Evolutionary conservation across 352 stramenopile genomes (phyloP).

Genomic region (Globisporangium yorkense): DNA sequence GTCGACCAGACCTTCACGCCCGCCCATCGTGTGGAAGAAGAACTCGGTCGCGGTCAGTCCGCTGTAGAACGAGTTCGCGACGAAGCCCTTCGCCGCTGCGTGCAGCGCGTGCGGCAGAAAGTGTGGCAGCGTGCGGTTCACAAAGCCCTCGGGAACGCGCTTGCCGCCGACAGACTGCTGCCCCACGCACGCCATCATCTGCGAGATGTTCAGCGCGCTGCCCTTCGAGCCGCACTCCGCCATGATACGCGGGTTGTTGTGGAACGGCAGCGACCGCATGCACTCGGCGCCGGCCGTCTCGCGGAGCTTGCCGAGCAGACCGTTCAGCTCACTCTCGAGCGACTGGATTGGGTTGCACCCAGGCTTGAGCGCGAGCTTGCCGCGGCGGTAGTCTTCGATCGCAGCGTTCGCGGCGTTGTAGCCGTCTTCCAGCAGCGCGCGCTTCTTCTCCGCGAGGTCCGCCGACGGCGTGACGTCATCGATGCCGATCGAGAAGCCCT

Average conservation of each 20-base stretch:
- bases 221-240: slow-evolving; percentile 99
- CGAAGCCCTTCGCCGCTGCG: slow-evolving; percentile 98
- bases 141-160: slow-evolving; percentile 98
- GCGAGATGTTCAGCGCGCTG: slow-evolving; percentile 98
- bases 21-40: slow-evolving; percentile 99
- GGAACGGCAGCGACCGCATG: slow-evolving; percentile 96
- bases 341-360: slow-evolving; percentile 97
- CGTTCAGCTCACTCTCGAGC: slow-evolving; percentile 98
- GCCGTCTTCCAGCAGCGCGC: slow-evolving; percentile 87
- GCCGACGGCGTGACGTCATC: slow-evolving; percentile 98
- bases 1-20: slow-evolving; percentile 99
- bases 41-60: slow-evolving; percentile 99
- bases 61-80: slow-evolving; percentile 99
- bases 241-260: slow-evolving; percentile 98
- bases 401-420: slow-evolving; percentile 86
- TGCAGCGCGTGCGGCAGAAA: slow-evolving; percentile 94
- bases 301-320: slow-evolving; percentile 96
- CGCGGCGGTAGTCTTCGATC: slow-evolving; percentile 93
- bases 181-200: slow-evolving; percentile 99
- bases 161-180: slow-evolving; percentile 98
- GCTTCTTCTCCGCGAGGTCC: slow-evolving; percentile 93
- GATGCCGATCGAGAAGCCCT: slow-evolving; percentile 99
- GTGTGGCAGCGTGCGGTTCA: slow-evolving; percentile 97
- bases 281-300: slow-evolving; percentile 97
- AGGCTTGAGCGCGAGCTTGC: slow-evolving; percentile 93